Base-by-base conservation (phyloP, 2,329 filamentous ascomycete genomes). In the Pseudopithomyces chartarum region DNA sequence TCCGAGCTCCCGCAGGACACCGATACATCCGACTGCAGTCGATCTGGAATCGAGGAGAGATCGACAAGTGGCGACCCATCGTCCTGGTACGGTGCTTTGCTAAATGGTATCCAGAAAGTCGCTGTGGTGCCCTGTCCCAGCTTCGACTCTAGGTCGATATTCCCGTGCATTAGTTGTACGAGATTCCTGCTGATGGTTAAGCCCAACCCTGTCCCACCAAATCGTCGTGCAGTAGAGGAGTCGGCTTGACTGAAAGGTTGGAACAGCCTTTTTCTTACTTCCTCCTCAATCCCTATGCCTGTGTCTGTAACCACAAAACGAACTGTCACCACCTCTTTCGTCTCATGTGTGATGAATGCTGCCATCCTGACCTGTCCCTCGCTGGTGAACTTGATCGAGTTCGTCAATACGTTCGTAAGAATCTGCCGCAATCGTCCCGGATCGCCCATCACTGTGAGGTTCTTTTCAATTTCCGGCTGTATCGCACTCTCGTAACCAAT, bases 371-470 rank as follows among this genome's bases (percentile, higher is more conserved):
- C 74, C 7, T 64, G 68, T 6, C 76, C 75, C 33, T 76, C 68
- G 1, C 69, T 69, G 0, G 75, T 76, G 55, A 78, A 78, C 42
- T 78, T 78, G 61, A 78, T 75, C 45, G 70, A 74, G 56, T 78
- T 78, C 2, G 89, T 92, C 19, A 93, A 78, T 1, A 94, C 78
- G 66, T 93, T 94, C 1, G 88, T 91, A 38, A 94, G 84, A 58
- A 96, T 93, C 67, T 96, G 92, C 46, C 92, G 86, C 32, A 96
- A 81, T 34, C 92, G 85, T 11, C 92, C 91, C 8, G 92, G 91
- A 67, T 97, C 92, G 13, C 93, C 92, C 67, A 96, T 87, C 3
- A 97, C 91, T 45, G 92, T 88, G 54, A 95, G 79, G 64, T 91
- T 86, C 32, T 82, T 81, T 48, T 85, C 83, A 7, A 90, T 84